Percentiles rank a stretch among this genome's conserved stretches.
Conservation (phyloP, 1,284 basidiomycete species). For the Exsudoporus floridanus region DNA sequence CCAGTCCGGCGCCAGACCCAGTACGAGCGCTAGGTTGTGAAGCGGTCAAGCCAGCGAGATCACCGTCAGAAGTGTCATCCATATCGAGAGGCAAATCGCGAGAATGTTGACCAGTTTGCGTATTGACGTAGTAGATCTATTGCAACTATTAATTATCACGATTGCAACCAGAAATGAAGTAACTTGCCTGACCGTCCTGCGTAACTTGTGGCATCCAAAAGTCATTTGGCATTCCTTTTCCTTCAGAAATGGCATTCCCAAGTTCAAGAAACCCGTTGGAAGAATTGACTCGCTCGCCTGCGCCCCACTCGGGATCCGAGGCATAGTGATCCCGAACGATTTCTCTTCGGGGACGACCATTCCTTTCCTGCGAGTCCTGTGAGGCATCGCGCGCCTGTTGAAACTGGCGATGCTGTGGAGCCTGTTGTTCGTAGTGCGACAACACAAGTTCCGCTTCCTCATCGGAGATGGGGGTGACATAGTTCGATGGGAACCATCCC, state of each 20-base stretch:
- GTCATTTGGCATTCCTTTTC: slow-evolving; percentile 55
- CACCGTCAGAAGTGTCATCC: slow-evolving; percentile 59
- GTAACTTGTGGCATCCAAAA: slow-evolving; percentile 81
- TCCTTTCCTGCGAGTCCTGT: slow-evolving; percentile 19
- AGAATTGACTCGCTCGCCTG: slow-evolving; percentile 15
- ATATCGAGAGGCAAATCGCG: slow-evolving; percentile 80
- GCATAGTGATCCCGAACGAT: slow-evolving; percentile 19
- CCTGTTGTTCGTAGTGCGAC: slow-evolving; percentile 46
- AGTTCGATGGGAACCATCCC: slow-evolving; percentile 99
- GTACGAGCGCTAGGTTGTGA: slow-evolving; percentile 57
- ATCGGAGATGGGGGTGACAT: slow-evolving; percentile 78
- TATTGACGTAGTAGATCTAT: slow-evolving; percentile 93
- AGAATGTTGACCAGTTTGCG: slow-evolving; percentile 83
- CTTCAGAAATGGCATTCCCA: slow-evolving; percentile 10
- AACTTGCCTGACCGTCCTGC: slow-evolving; percentile 67
- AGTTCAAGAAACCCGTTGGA: slow-evolving; percentile 29
- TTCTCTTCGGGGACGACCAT: slow-evolving; percentile 11
- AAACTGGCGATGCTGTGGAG: slow-evolving; percentile 16
- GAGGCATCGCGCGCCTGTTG: slow-evolving; percentile 17
- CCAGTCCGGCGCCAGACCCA: slow-evolving; percentile 52
- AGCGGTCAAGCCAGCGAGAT: slow-evolving; percentile 54
- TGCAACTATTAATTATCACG: neutral
- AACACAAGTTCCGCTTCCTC: slow-evolving; percentile 74
- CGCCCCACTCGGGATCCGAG: slow-evolving; percentile 29
- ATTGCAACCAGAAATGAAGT: neutral